phyloP scores from a whole-genome alignment of 176 grass and related monocot species.

The Bolboschoenus planiculmis region DNA sequence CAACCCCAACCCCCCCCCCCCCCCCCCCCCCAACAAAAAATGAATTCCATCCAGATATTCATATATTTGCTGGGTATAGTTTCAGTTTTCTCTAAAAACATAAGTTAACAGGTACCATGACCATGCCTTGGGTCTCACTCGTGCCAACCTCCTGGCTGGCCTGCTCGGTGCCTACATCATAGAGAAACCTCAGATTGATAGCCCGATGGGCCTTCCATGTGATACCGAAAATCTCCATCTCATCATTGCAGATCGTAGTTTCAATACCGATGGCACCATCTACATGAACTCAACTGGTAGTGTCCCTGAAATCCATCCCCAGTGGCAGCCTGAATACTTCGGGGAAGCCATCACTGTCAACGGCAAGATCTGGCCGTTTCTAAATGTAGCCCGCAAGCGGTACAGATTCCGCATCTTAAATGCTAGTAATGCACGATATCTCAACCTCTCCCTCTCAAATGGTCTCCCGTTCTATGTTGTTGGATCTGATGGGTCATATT shows the following conservation, averaged over 20 bases:
- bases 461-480: slow-evolving; percentile 31
- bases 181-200: background rate
- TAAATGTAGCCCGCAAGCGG: slow-evolving; percentile 22
- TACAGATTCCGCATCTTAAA: slow-evolving; percentile 63
- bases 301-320: slow-evolving; percentile 33
- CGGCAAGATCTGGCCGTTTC: slow-evolving; percentile 44
- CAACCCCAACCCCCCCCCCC: too few relatives aligned
- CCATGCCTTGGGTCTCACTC: slow-evolving; percentile 35
- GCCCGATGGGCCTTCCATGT: slow-evolving; percentile 26
- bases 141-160: slow-evolving; percentile 39
- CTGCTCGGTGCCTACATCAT: slow-evolving; percentile 32
- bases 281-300: slow-evolving; percentile 45
- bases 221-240: slow-evolving; percentile 27
- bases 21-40: too few relatives aligned
- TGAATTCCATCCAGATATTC: too few relatives aligned
- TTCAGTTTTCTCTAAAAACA: too few relatives aligned
- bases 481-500: slow-evolving; percentile 49
- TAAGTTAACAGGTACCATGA: slow-evolving; percentile 24
- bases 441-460: slow-evolving; percentile 38
- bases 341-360: slow-evolving; percentile 39
- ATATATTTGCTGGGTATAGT: too few relatives aligned
- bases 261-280: slow-evolving; percentile 32
- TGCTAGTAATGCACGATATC: slow-evolving; percentile 64
- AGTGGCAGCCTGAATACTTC: slow-evolving; percentile 60
- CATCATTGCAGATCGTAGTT: slow-evolving; percentile 39